Base-by-base conservation (phyloP, 2,329 filamentous ascomycete genomes). In the Sphaerulina vaccinii region DNA sequence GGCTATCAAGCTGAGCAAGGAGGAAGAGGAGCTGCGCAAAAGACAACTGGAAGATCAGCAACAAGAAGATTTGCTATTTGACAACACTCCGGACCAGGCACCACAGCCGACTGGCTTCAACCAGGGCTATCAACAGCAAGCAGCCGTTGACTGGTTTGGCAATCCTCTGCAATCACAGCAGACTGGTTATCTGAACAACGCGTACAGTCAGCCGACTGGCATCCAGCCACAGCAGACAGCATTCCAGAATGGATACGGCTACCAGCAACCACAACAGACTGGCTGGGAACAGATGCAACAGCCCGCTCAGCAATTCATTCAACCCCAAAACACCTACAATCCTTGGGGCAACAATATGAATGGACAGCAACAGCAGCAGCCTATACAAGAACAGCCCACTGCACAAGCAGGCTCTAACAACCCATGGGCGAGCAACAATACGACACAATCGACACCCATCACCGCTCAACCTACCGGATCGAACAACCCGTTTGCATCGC, bases 121-220 rank as follows among this genome's bases (percentile, higher is more conserved):
- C 71, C 91, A 96, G 73, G 92, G 92, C 40, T 99, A 99, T 67
- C 91, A 97, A 75, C 93, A 99, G 73, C 92, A 96, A 68, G 87
- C 87, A 51, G 89, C 90, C 10, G 93, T 99, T 15, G 93, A 99
- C 72, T 97, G 95, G 83, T 93, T 95, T 64, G 93, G 92, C 53
- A 99, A 99, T 70, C 90, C 91, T 10, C 86, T 97, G 36, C 71
- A 66, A 42, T 62, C 75, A 43, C 74, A 76, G 59, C 80, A 77
- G 48, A 87, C 84, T 11, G 84, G 83, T 5, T 86, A 79, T 64
- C 71, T 86, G 58, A 85, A 85, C 71, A 84, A 82, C 62, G 81
- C 83, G 55, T 86, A 86, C 65, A 79, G 82, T 38, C 90, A 96
- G 69, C 86, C 83, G 2, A 95, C 90, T 1, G 90, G 89, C n/a